These are phyloP conservation scores for Leccinum boreale DNA, from an alignment of 768 basidiomycete species.

Conservation along the genomic window DNA sequence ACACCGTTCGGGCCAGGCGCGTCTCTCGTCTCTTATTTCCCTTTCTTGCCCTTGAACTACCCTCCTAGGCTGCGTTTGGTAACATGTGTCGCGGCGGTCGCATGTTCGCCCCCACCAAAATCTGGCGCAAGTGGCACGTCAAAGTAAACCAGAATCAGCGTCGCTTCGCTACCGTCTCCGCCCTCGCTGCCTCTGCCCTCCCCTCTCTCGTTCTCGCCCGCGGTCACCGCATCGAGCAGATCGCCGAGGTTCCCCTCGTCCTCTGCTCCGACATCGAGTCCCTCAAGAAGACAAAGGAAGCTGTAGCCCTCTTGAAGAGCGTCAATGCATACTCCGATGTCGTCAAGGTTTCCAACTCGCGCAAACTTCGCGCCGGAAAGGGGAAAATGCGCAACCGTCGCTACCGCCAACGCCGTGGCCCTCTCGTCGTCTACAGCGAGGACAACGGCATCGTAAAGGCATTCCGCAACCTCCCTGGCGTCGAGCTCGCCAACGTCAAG, in stretches of 20 bases:
- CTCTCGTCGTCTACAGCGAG: constrained; percentile 94
- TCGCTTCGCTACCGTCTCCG: constrained; percentile 96
- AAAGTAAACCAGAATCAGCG: constrained; percentile 99
- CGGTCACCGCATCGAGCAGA: constrained; percentile 97
- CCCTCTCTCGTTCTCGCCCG: constrained; percentile 96
- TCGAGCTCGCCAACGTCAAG: constrained; percentile 93
- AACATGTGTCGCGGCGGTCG: constrained; percentile 99
- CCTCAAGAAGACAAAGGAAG: constrained; percentile 95
- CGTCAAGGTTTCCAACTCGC: constrained; percentile 94
- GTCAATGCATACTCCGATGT: constrained; percentile 90
- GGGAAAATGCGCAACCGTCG: constrained; percentile 97
- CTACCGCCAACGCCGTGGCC: constrained; percentile 95
- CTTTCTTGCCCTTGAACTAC: constrained; percentile 2
- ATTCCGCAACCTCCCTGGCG: constrained; percentile 98
- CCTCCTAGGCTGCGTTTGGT: constrained; percentile 87
- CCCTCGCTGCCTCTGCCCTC: constrained; percentile 95
- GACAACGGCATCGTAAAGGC: constrained; percentile 98
- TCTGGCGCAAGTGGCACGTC: constrained; percentile 99
- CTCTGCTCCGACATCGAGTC: constrained; percentile 76
- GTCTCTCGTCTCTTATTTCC: neutral
- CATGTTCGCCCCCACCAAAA: constrained; percentile 99
- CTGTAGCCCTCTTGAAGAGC: constrained; percentile 87
- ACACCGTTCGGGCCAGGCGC: constrained; percentile 93
- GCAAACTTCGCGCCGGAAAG: constrained; percentile 95
- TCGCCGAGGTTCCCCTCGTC: constrained; percentile 96